Percentiles rank a stretch among this genome's conserved stretches.
phyloP scores from a whole-genome alignment of 371 early-diverging fungal species.

The Rhizopus sp. region DNA sequence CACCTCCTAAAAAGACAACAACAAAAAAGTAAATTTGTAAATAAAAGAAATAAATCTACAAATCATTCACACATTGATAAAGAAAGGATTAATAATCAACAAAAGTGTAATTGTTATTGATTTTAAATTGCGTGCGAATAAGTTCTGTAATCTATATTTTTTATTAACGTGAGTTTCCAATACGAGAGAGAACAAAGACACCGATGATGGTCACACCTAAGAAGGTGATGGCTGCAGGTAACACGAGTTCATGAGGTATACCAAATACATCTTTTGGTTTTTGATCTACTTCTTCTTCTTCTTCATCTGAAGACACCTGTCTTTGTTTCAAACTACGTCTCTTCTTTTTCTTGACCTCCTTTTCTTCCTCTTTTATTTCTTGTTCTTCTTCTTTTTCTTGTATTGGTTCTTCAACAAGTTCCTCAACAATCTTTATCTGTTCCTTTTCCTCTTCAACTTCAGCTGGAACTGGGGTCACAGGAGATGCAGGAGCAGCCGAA shows the following conservation, averaged over 20 bases:
- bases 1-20: conserved; percentile 26
- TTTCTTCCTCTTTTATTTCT: neutral
- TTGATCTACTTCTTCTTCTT: conserved; percentile 8
- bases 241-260: conserved; percentile 57
- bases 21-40: neutral
- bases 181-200: conserved; percentile 57
- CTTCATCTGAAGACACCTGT: conserved; percentile 11
- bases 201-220: conserved; percentile 61
- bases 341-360: conserved; percentile 4
- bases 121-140: neutral
- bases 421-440: neutral
- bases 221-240: conserved; percentile 64
- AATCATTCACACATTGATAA: too few species aligned
- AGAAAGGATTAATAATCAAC: neutral
- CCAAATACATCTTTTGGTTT: conserved; percentile 21
- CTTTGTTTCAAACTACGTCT: conserved; percentile 12
- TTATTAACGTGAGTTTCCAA: conserved; percentile 4
- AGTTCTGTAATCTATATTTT: neutral
- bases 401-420: conserved; percentile 10
- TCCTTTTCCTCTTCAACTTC: conserved; percentile 6
- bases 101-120: neutral
- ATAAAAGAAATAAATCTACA: neutral
- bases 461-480: conserved; percentile 1
- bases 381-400: conserved; percentile 9
- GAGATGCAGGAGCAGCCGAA: conserved; percentile 9